Evolutionary conservation across 805 yeast species (phyloP).

Genomic region (Yamadazyma tumulicola): DNA sequence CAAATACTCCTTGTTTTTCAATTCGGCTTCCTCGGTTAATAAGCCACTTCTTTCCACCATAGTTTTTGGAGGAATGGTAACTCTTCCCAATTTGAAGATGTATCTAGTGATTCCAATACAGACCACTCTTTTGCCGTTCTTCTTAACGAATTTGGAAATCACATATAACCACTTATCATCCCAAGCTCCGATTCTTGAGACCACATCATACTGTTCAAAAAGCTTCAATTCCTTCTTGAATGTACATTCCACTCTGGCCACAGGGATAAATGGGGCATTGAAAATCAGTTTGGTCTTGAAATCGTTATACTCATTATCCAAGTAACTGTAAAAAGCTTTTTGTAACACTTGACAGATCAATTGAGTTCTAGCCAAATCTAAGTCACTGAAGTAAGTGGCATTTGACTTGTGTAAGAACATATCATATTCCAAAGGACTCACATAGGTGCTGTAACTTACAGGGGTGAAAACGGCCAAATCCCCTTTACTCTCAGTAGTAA

Average conservation of each 20-base stretch:
- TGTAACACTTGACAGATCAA: conserved; percentile 56
- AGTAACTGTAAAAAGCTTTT: conserved; percentile 46
- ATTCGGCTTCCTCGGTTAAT: conserved; percentile 13
- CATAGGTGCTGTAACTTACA: conserved; percentile 46
- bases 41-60: conserved; percentile 35
- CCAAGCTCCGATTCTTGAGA: conserved; percentile 71
- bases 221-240: conserved; percentile 75
- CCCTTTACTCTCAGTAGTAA: conserved; percentile 18
- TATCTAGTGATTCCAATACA: conserved; percentile 70
- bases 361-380: conserved; percentile 74
- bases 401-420: conserved; percentile 85
- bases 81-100: conserved; percentile 74
- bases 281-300: conserved; percentile 22
- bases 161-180: conserved; percentile 83
- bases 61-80: conserved; percentile 66
- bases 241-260: conserved; percentile 65
- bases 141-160: conserved; percentile 54
- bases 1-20: conserved; percentile 11
- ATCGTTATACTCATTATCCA: conserved; percentile 35
- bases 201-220: conserved; percentile 53
- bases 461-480: conserved; percentile 42
- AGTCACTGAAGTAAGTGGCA: conserved; percentile 76
- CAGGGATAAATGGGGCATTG: conserved; percentile 64
- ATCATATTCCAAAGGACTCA: conserved; percentile 79
- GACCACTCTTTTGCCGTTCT: conserved; percentile 22